Evolutionary conservation across 805 yeast genomes (phyloP).

Genomic region (Candida loeiensis): DNA sequence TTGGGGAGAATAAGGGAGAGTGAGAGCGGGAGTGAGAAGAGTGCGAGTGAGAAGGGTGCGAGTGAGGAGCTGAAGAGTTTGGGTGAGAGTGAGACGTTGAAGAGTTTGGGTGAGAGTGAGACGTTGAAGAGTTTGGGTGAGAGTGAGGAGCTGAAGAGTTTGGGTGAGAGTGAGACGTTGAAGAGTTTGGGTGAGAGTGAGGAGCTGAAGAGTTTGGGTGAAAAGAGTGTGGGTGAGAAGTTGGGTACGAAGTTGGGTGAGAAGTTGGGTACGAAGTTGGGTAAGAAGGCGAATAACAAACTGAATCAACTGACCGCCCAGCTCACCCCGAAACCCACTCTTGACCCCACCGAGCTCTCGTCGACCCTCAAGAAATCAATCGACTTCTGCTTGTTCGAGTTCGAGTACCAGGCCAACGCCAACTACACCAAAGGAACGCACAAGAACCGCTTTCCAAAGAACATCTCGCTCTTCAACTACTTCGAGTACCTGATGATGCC

Average conservation of each 20-base stretch:
- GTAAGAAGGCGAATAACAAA: not conserved
- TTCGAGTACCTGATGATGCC: slow-evolving; percentile 86
- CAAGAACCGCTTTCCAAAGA: slow-evolving; percentile 59
- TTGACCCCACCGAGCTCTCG: not conserved
- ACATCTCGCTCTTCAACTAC: slow-evolving; percentile 61
- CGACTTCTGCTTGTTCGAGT: slow-evolving; percentile 69
- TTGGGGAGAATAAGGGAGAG: slow-evolving; percentile 21
- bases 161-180: not conserved
- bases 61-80: slow-evolving; percentile 10
- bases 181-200: not conserved
- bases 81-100: not conserved
- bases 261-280: not conserved
- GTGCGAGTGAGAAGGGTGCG: not conserved
- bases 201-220: not conserved
- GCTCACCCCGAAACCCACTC: too few relatives aligned
- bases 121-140: not conserved
- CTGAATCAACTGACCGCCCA: too few relatives aligned
- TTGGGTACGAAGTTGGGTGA: not conserved
- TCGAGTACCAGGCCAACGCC: slow-evolving; percentile 50
- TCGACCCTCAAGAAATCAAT: slow-evolving; percentile 40
- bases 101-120: not conserved
- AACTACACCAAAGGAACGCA: slow-evolving; percentile 7
- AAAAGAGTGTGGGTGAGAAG: not conserved
- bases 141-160: not conserved
- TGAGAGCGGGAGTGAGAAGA: not conserved